phyloP scores from a whole-genome alignment of 345 rosid species.

The Noccaea caerulescens region DNA sequence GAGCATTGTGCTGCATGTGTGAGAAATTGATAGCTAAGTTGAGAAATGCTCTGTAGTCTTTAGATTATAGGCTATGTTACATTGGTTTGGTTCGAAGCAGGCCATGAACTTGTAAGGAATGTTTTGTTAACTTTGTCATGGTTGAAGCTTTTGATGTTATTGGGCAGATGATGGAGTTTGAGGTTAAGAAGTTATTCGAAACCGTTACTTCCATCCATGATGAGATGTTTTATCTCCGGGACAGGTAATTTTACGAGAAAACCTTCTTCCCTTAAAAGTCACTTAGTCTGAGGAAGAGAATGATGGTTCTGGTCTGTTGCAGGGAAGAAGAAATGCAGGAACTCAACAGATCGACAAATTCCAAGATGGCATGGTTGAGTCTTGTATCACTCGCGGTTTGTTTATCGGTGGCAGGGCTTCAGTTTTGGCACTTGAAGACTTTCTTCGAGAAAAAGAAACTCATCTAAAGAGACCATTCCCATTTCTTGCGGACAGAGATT shows the following conservation, averaged over 20 bases:
- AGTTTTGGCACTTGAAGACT: conserved; percentile 83
- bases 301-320: conserved; percentile 12
- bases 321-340: conserved; percentile 92
- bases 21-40: conserved; percentile 13
- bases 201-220: conserved; percentile 70
- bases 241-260: conserved; percentile 57
- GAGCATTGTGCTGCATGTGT: conserved; percentile 8
- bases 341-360: conserved; percentile 67
- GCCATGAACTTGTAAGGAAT: conserved; percentile 2
- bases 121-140: conserved; percentile 17
- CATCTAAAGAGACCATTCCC: conserved; percentile 43
- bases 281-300: background rate
- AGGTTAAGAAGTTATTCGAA: conserved; percentile 77
- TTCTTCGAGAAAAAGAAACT: conserved; percentile 92
- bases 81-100: conserved; percentile 9
- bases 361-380: conserved; percentile 66
- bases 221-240: conserved; percentile 84
- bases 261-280: conserved; percentile 8
- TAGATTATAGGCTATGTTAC: conserved; percentile 7
- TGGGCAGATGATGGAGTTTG: conserved; percentile 75
- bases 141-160: conserved; percentile 28
- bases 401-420: conserved; percentile 73
- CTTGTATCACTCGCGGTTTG: conserved; percentile 67
- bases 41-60: conserved; percentile 14
- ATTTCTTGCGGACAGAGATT: background rate